Evolutionary conservation across 805 yeast genomes (phyloP).

Genomic region (Candida incommunis): DNA sequence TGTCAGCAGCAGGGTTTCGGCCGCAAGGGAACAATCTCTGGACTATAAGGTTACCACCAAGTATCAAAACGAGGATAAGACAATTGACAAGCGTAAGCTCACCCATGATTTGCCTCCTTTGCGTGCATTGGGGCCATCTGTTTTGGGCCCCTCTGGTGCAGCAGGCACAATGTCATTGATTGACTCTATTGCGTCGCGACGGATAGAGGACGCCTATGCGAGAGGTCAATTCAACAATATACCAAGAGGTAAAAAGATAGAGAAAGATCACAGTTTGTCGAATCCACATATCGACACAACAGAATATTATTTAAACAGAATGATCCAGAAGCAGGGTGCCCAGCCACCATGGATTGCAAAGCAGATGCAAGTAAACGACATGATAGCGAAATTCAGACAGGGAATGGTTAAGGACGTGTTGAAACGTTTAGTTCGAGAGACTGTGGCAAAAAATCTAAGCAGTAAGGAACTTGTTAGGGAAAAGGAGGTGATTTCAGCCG

Average conservation of each 20-base stretch:
- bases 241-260: constrained; percentile 50
- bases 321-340: constrained; percentile 57
- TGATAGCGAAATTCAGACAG: constrained; percentile 33
- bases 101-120: constrained; percentile 10
- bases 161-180: constrained; percentile 25
- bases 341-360: constrained; percentile 86
- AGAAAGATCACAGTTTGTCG: constrained; percentile 20
- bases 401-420: constrained; percentile 16
- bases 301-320: constrained; percentile 68
- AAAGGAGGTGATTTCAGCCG: not conserved
- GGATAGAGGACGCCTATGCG: constrained; percentile 58
- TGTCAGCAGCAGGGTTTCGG: constrained; percentile 28
- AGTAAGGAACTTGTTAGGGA: constrained; percentile 1
- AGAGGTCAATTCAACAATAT: constrained; percentile 55
- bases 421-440: constrained; percentile 15
- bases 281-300: constrained; percentile 50
- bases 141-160: not conserved
- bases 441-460: constrained; percentile 10
- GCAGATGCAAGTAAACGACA: constrained; percentile 41
- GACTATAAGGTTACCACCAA: constrained; percentile 33
- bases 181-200: constrained; percentile 56
- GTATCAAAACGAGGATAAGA: constrained; percentile 6
- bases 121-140: not conserved
- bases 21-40: constrained; percentile 50
- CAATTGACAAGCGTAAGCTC: constrained; percentile 6